A percentile compares a stretch with the other conserved stretches of the same genome.
These are phyloP conservation scores for Rhodomyrtus tomentosa DNA, from an alignment of 345 rosid genomes.

Conservation along the genomic window DNA sequence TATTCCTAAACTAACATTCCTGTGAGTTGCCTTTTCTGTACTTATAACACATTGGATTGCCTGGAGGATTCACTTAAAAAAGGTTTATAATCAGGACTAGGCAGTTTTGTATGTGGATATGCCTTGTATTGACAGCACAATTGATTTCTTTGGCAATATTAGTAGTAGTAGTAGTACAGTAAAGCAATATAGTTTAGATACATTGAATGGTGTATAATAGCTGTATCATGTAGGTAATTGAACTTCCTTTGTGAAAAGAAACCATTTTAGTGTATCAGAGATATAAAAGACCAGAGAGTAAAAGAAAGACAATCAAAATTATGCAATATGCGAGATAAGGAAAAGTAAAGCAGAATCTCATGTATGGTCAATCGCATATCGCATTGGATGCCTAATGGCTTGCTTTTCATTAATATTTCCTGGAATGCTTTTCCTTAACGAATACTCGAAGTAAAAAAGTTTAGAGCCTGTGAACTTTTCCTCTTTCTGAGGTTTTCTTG, in stretches of 20 bases:
- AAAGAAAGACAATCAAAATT: neutral
- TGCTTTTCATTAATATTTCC: neutral
- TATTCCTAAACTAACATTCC: conserved; percentile 67
- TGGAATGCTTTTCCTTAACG: neutral
- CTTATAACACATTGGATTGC: neutral
- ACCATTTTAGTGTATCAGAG: neutral
- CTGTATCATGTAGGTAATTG: neutral
- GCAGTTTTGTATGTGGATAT: neutral
- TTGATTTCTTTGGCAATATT: neutral
- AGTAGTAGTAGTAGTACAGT: neutral
- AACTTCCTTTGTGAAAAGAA: neutral
- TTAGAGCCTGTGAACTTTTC: neutral
- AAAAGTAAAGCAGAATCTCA: neutral
- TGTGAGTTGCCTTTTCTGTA: conserved; percentile 39
- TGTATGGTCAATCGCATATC: neutral
- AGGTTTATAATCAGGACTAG: neutral
- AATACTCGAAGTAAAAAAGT: neutral
- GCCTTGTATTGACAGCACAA: neutral
- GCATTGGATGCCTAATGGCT: neutral
- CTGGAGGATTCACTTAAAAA: too few species aligned
- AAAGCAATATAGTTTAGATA: neutral
- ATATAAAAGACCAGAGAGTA: neutral
- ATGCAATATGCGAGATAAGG: neutral
- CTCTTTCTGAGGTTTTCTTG: neutral
- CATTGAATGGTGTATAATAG: neutral